Conservation (phyloP, 2,329 filamentous ascomycete genomes). For the Talaromyces atroroseus region DNA sequence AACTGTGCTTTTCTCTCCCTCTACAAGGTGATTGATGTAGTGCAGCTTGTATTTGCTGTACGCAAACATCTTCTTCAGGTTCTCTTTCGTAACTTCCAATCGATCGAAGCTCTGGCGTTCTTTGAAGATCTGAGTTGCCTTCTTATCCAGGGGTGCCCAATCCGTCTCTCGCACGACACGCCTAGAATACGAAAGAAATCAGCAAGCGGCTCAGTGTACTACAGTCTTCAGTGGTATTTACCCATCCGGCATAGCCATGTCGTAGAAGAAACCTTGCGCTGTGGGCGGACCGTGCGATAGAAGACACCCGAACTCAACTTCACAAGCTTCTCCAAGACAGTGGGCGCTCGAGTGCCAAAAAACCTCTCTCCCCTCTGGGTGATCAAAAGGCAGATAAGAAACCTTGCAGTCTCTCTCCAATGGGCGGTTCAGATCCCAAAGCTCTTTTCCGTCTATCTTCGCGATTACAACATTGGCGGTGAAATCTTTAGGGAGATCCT, state of each 20-base stretch:
- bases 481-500: constrained; percentile 78
- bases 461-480: constrained; percentile 80
- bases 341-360: constrained; percentile 98
- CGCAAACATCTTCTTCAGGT: constrained; percentile 91
- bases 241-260: constrained; percentile 78
- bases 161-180: constrained; percentile 66
- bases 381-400: constrained; percentile 76
- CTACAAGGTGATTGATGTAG: constrained; percentile 92
- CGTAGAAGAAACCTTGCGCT: constrained; percentile 91
- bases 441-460: constrained; percentile 67
- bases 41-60: constrained; percentile 99
- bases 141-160: constrained; percentile 76
- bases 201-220: not conserved
- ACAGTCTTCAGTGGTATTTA: constrained; percentile 18
- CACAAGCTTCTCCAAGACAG: constrained; percentile 88
- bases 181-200: constrained; percentile 31
- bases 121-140: constrained; percentile 81
- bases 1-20: constrained; percentile 86
- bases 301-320: constrained; percentile 83
- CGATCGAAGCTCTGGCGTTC: constrained; percentile 95
- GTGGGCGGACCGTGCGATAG: constrained; percentile 92
- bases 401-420: constrained; percentile 83
- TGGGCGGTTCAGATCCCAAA: constrained; percentile 91
- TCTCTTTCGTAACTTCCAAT: constrained; percentile 79
- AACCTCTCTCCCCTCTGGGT: constrained; percentile 75